Conservation (phyloP, 176 grass and related monocot species). For the Raddia guianensis region DNA sequence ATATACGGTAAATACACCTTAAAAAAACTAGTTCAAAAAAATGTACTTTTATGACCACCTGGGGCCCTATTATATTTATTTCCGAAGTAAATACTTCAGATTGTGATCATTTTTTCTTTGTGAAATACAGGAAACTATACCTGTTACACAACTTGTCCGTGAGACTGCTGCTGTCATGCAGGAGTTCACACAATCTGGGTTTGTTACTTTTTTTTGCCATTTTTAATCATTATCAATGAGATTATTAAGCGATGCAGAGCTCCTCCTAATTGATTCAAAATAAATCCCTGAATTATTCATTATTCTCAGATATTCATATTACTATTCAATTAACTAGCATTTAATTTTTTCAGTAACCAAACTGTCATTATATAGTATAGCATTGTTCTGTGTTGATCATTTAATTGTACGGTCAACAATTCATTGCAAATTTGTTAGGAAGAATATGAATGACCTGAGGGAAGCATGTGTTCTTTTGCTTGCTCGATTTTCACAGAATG, state of each 20-base stretch:
- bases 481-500: constrained; percentile 5
- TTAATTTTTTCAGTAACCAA: background rate
- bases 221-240: constrained; percentile 3
- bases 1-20: constrained; percentile 1
- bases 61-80: background rate
- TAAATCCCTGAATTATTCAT: background rate
- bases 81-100: background rate
- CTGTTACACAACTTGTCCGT: constrained; percentile 94
- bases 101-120: constrained; percentile 30
- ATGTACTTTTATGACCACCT: background rate
- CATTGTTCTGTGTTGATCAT: background rate
- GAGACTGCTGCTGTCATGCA: constrained; percentile 99
- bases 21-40: constrained; percentile 5
- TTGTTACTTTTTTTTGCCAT: constrained; percentile 22
- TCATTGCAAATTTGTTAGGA: background rate
- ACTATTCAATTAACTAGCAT: background rate
- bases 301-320: background rate
- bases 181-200: constrained; percentile 99
- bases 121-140: constrained; percentile 73
- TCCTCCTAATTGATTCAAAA: background rate
- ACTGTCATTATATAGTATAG: background rate
- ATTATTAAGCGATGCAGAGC: background rate
- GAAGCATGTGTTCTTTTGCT: background rate
- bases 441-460: background rate
- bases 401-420: background rate